Evolutionary conservation across 805 yeast genomes (phyloP).

Genomic region (Yamadazyma scolyti): DNA sequence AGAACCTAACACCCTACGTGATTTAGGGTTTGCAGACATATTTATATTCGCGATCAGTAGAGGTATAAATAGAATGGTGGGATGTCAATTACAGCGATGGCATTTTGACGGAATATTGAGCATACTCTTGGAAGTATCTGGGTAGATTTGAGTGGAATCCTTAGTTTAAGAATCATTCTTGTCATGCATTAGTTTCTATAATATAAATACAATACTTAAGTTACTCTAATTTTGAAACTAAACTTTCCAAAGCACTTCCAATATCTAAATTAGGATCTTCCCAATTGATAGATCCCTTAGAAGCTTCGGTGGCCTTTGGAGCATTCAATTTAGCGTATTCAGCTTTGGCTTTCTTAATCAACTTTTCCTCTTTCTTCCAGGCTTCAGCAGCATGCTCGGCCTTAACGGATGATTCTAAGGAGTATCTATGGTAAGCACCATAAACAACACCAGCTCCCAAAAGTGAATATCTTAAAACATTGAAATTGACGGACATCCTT

Average conservation of each 20-base stretch:
- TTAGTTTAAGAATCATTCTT: too few species aligned
- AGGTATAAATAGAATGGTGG: too few species aligned
- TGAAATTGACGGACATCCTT: constrained; percentile 22
- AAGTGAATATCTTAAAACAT: constrained; percentile 92
- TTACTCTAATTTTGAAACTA: constrained; percentile 52
- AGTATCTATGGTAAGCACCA: constrained; percentile 82
- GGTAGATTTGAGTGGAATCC: too few species aligned
- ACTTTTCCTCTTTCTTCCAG: constrained; percentile 62
- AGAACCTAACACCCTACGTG: too few species aligned
- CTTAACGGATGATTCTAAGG: constrained; percentile 57
- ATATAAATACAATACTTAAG: constrained; percentile 5
- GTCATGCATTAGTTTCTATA: constrained; percentile 7
- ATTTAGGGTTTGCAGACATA: too few species aligned
- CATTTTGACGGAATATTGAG: too few species aligned
- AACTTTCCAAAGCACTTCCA: constrained; percentile 63
- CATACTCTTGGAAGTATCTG: too few species aligned
- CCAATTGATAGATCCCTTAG: constrained; percentile 58
- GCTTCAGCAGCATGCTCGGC: constrained; percentile 55
- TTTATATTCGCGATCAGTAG: too few species aligned
- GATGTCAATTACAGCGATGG: too few species aligned
- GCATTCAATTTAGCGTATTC: constrained; percentile 69
- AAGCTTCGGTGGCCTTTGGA: constrained; percentile 33
- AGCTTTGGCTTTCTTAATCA: constrained; percentile 85
- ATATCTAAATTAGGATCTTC: constrained; percentile 91
- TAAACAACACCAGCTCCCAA: constrained; percentile 83